Evolutionary conservation across 208 protist species (phyloP), one percentile per base, ranked within the genome.

Genomic region (Angomonas deanei): DNA sequence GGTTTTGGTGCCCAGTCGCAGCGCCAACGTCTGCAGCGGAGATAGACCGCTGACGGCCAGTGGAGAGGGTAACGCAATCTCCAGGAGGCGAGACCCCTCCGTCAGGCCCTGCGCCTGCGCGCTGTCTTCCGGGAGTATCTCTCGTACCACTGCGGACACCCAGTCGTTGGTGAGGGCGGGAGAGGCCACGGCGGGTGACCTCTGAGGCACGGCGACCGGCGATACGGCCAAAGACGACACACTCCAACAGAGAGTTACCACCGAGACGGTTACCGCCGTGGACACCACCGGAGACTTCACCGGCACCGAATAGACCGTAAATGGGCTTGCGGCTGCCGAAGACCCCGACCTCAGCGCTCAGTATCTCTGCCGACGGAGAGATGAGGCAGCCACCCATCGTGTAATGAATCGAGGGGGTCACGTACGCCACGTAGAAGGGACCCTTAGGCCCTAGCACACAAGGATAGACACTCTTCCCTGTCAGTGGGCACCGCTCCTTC

Each of bases 361-460:
- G 79, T 47, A 98, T 75, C 53, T 86, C 72, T 3, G 77, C 88
- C 1, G 90, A 52, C 1, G 76, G 47, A 49, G 88, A 88, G 64
- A 99, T 96, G 39, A 70, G 55, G 49, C 97, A 70, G 39, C 97
- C 97, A 53, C 97, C 97, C 97, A 98, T 98, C 8, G 82, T 96
- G 86, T 99, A 99, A 78, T 99, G 97, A 68, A 99, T 89, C 2
- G 79, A 83, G 8, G 97, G 97, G 17, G 93, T 98, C 34, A 98
- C 81, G 65, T 85, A 78, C 31, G 89, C 82, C 28, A 93, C 83
- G 70, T 94, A 83, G 68, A 81, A 92, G 30, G 75, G 77, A 24
- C 82, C 81, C 39, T 83, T 48, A 6, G 70, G 63, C 21, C 78
- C 86, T n/a, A 85, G 11, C 30, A 82, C 73, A 48, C 72, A 84